Evolutionary conservation across 2,329 filamentous ascomycete species (phyloP).

Genomic region (Fusarium agapanthi): DNA sequence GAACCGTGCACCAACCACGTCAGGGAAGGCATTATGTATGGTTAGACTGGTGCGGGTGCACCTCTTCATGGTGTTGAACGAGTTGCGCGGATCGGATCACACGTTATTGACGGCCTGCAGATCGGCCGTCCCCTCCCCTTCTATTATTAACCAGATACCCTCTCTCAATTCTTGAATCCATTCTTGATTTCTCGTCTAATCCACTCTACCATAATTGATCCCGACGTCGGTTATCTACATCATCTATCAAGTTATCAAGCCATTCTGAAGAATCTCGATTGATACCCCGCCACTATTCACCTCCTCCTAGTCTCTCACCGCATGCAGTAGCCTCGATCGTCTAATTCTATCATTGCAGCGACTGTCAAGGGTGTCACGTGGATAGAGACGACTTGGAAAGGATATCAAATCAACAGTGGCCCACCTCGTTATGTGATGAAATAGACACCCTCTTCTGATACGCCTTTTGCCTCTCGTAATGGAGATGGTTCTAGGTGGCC

Average conservation of each 20-base stretch:
- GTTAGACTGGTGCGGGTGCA: conserved; percentile 40
- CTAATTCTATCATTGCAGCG: conserved; percentile 6
- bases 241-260: conserved; percentile 2
- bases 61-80: conserved; percentile 43
- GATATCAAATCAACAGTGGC: conserved; percentile 4
- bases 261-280: conserved; percentile 8
- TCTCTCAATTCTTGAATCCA: conserved; percentile 18
- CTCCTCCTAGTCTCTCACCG: conserved; percentile 20
- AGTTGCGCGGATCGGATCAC: conserved; percentile 42
- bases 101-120: conserved; percentile 40
- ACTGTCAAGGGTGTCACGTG: not conserved
- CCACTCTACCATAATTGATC: conserved; percentile 10
- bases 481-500: conserved; percentile 43
- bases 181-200: conserved; percentile 14
- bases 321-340: conserved; percentile 29
- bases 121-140: conserved; percentile 35
- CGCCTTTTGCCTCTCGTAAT: conserved; percentile 35
- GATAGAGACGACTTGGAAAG: not conserved
- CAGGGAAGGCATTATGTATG: conserved; percentile 43
- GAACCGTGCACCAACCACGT: conserved; percentile 43
- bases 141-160: conserved; percentile 32
- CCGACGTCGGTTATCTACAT: conserved; percentile 5
- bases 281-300: conserved; percentile 9
- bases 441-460: conserved; percentile 15
- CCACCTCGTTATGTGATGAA: conserved; percentile 32